Evolutionary conservation across 2,329 filamentous ascomycete genomes (phyloP).

Genomic region (Pseudogymnoascus sp.): DNA sequence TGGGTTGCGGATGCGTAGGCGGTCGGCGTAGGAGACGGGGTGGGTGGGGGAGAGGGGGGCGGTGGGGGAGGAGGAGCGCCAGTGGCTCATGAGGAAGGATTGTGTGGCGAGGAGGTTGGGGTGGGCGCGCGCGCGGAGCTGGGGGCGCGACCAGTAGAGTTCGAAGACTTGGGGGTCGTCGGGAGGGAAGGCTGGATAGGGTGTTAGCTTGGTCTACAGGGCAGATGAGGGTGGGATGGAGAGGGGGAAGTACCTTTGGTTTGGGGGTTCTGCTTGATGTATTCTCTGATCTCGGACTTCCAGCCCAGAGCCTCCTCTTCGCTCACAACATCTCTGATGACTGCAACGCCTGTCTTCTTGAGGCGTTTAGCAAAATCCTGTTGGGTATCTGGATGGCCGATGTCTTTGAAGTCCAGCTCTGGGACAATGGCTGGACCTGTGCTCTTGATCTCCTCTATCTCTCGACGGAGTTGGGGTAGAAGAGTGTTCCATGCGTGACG

Average conservation of each 20-base stretch:
- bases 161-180: slow-evolving; percentile 65
- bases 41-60: slow-evolving; percentile 42
- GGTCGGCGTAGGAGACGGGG: slow-evolving; percentile 60
- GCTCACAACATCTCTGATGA: slow-evolving; percentile 59
- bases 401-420: slow-evolving; percentile 40
- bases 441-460: slow-evolving; percentile 40
- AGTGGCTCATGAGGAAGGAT: slow-evolving; percentile 50
- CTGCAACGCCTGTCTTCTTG: slow-evolving; percentile 27
- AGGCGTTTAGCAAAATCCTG: slow-evolving; percentile 15
- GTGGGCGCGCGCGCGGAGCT: slow-evolving; percentile 60
- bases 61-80: slow-evolving; percentile 39
- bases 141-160: slow-evolving; percentile 65
- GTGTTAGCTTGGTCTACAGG: not conserved
- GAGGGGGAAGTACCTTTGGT: slow-evolving; percentile 35
- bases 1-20: slow-evolving; percentile 56
- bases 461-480: slow-evolving; percentile 35
- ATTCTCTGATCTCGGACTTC: slow-evolving; percentile 57
- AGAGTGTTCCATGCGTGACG: slow-evolving; percentile 42
- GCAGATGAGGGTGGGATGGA: not conserved
- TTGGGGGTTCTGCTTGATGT: slow-evolving; percentile 54
- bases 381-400: slow-evolving; percentile 21
- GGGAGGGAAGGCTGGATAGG: slow-evolving; percentile 48
- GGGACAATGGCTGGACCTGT: slow-evolving; percentile 44
- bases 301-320: slow-evolving; percentile 54
- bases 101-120: slow-evolving; percentile 56